A percentile compares a stretch with the other conserved stretches of the same genome.
Conservation (phyloP, 352 stramenopile species). For the Globisporangium sylvaticum region DNA sequence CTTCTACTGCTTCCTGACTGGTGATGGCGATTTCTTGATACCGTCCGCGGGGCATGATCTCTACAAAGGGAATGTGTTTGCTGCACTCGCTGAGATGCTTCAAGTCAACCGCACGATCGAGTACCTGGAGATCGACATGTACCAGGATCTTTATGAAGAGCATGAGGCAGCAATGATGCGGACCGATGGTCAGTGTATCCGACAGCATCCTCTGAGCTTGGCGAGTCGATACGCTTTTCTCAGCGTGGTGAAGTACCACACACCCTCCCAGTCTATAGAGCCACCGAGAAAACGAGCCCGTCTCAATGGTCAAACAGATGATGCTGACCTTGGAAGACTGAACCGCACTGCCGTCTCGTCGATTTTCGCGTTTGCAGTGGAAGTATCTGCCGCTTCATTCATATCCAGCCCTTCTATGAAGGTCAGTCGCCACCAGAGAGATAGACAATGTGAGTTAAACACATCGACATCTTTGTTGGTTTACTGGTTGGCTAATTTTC, state of each 20-base stretch:
- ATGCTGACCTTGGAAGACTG: neutral
- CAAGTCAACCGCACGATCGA: neutral
- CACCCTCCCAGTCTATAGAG: neutral
- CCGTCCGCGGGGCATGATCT: neutral
- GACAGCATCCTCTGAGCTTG: neutral
- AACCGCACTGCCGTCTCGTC: neutral
- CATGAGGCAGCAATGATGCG: neutral
- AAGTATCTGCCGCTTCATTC: neutral
- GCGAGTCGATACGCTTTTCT: neutral
- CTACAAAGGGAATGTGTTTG: neutral
- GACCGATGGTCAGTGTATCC: neutral
- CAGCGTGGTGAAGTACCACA: neutral
- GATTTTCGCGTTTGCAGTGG: constrained; percentile 1
- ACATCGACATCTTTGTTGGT: no score
- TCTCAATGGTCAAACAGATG: neutral
- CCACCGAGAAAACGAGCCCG: neutral
- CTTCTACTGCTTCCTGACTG: neutral
- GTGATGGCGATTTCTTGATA: neutral
- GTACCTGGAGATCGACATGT: neutral
- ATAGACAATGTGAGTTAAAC: no score
- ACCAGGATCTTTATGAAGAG: neutral
- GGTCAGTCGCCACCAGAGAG: no score
- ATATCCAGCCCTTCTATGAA: no score
- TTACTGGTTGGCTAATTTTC: no score
- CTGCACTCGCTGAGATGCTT: neutral